Evolutionary conservation across 2,329 filamentous ascomycete genomes (phyloP).

Genomic region (Emericellopsis cladophorae): DNA sequence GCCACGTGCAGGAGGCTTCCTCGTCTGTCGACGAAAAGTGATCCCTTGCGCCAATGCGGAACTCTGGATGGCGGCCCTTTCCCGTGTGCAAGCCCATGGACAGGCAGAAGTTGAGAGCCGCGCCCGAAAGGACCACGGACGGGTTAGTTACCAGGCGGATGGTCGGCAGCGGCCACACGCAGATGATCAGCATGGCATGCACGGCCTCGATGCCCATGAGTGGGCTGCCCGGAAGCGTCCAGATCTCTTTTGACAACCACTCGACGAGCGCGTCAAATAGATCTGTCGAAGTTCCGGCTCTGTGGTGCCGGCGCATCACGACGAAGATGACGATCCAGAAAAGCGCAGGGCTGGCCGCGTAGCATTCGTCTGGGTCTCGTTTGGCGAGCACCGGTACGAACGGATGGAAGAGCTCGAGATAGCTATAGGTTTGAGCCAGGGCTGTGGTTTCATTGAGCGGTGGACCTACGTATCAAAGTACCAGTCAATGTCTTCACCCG

Average conservation of each 20-base stretch:
- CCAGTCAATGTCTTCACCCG: conserved; percentile 39
- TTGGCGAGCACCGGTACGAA: conserved; percentile 38
- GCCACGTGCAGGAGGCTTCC: conserved; percentile 39
- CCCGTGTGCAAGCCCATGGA: conserved; percentile 39
- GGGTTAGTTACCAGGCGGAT: conserved; percentile 39
- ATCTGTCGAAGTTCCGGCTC: background rate
- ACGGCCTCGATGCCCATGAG: conserved; percentile 33
- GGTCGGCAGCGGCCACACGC: conserved; percentile 36
- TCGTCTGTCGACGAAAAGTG: conserved; percentile 32
- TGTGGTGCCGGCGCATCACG: conserved; percentile 30
- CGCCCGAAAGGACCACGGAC: conserved; percentile 30
- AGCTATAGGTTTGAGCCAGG: conserved; percentile 17
- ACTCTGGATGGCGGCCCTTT: conserved; percentile 34
- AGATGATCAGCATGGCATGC: conserved; percentile 37
- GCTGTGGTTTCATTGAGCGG: background rate
- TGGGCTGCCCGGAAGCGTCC: conserved; percentile 25
- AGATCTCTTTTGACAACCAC: conserved; percentile 31
- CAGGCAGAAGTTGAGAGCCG: conserved; percentile 33
- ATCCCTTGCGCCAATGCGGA: conserved; percentile 28
- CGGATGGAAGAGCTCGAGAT: conserved; percentile 37
- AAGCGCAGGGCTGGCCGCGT: conserved; percentile 30
- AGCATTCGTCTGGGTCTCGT: conserved; percentile 36
- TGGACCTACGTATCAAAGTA: conserved; percentile 36
- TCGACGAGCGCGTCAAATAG: conserved; percentile 32
- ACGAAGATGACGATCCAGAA: conserved; percentile 44